Percentiles rank a stretch among this genome's conserved stretches.
These are phyloP conservation scores for Phytophthora ohioensis DNA, from an alignment of 352 stramenopile genomes.

Conservation along the genomic window DNA sequence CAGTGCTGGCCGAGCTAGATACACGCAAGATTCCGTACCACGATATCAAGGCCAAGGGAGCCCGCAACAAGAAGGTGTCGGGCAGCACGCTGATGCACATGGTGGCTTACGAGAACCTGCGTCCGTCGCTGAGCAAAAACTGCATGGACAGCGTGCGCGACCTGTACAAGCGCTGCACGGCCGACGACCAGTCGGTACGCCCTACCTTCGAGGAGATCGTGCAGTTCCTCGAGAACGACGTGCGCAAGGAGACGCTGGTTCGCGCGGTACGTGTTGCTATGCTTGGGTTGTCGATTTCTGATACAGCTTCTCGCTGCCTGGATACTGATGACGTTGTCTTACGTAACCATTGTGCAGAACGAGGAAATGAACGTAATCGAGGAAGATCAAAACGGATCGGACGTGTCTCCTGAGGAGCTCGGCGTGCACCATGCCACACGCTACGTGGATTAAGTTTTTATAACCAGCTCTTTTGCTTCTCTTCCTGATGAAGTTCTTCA, in stretches of 20 bases:
- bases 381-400: conserved; percentile 36
- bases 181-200: conserved; percentile 75
- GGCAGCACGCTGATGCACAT: conserved; percentile 91
- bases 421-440: conserved; percentile 85
- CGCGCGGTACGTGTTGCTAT: conserved; percentile 61
- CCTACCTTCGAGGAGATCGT: conserved; percentile 90
- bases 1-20: conserved; percentile 86
- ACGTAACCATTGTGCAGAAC: conserved; percentile 38
- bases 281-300: conserved; percentile 21
- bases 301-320: conserved; percentile 6
- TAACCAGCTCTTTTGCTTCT: conserved; percentile 27
- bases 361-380: conserved; percentile 54
- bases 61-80: conserved; percentile 87
- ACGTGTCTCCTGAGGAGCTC: conserved; percentile 83
- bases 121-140: conserved; percentile 82
- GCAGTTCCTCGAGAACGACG: conserved; percentile 84
- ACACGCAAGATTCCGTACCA: conserved; percentile 91
- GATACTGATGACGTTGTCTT: conserved; percentile 21
- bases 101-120: conserved; percentile 90
- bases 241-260: conserved; percentile 88
- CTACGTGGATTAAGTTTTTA: conserved; percentile 76
- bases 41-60: conserved; percentile 86
- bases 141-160: conserved; percentile 87
- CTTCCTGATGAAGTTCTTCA: neutral
- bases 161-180: conserved; percentile 83